phyloP scores from a whole-genome alignment of 345 rosid species.

The Geranium rotundifolium region DNA sequence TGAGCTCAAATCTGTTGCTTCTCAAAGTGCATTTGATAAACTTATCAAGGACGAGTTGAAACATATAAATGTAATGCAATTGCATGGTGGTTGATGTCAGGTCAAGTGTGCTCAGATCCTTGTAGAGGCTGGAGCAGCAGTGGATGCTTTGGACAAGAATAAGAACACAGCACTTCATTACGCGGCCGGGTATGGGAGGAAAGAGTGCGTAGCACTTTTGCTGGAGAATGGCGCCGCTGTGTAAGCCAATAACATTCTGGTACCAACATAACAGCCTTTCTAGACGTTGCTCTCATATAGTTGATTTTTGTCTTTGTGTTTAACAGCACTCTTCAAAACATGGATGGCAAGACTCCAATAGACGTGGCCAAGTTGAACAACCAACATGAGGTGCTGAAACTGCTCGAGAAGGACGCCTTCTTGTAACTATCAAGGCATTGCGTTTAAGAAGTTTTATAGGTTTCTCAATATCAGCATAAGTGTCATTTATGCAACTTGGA shows the following conservation, averaged over 20 bases:
- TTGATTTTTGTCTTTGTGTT: neutral
- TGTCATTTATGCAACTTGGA: too few relatives aligned
- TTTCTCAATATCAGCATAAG: too few relatives aligned
- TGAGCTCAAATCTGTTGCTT: too few relatives aligned
- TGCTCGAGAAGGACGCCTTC: slow-evolving; percentile 93
- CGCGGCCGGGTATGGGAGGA: slow-evolving; percentile 95
- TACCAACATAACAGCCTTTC: neutral
- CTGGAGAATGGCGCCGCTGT: slow-evolving; percentile 92
- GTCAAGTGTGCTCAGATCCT: slow-evolving; percentile 77
- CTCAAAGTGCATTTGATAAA: too few relatives aligned
- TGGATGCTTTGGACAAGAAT: slow-evolving; percentile 89
- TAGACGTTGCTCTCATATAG: neutral
- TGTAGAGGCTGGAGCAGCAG: slow-evolving; percentile 79
- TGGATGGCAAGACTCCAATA: slow-evolving; percentile 92
- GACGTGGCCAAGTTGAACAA: slow-evolving; percentile 93
- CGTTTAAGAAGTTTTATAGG: too few relatives aligned
- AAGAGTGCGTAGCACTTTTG: slow-evolving; percentile 87
- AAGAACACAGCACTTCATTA: slow-evolving; percentile 96
- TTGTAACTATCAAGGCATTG: slow-evolving; percentile 26
- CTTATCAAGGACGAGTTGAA: too few relatives aligned
- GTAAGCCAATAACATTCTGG: slow-evolving; percentile 36
- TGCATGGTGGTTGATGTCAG: slow-evolving; percentile 24
- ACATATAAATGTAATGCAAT: too few relatives aligned
- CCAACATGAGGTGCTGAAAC: slow-evolving; percentile 82
- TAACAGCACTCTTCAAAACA: slow-evolving; percentile 82